Evolutionary conservation across 2,329 filamentous ascomycete genomes (phyloP), one percentile per base, ranked within the genome.

Genomic region (Fusarium sp.): DNA sequence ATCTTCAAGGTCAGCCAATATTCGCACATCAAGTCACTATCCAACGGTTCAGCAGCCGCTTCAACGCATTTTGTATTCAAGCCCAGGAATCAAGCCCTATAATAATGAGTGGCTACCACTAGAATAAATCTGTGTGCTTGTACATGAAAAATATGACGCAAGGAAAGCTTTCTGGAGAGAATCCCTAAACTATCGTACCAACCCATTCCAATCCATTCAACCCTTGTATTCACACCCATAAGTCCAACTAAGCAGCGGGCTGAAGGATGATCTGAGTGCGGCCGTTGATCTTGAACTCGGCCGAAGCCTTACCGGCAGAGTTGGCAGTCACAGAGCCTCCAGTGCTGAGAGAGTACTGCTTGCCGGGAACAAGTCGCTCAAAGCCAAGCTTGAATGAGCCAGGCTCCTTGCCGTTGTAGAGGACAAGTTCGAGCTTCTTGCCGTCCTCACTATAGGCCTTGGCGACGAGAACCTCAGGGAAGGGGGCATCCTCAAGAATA

Each of bases 341-440:
- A 31, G 46, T 65, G 49, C 66, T 68, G 22, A 68, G 49, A 6
- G 56, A 56, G 36, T 68, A 65, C 49, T 61, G 36, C 36, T 65
- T 57, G 12, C 55, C 31, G 1, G 66, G 62, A 33, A 56, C 29
- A 12, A 68, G 24, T 10, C 62, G 62, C 29, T 65, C 66, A 29
- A 65, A 57, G 20, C 66, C 55, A 40, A 68, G 53, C n/a, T 46
- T 36, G 49, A 68, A 68, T 12, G 24, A 14, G 6, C 56, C 62
- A 12, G 66, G 36, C 56, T 66, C 62, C 49, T 66, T 69, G 5
- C 66, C 66, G 31, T 65, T 65, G 49, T 69, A 69, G 9, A 69
- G 56, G 5, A 69, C 62, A 24, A 69, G 49, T 20, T 69, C 66
- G 14, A 69, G 62, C 57, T 62, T 61, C 62, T 66, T 62, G 20